Conservation (phyloP, 352 stramenopile genomes). For the Globisporangium perplexum region DNA sequence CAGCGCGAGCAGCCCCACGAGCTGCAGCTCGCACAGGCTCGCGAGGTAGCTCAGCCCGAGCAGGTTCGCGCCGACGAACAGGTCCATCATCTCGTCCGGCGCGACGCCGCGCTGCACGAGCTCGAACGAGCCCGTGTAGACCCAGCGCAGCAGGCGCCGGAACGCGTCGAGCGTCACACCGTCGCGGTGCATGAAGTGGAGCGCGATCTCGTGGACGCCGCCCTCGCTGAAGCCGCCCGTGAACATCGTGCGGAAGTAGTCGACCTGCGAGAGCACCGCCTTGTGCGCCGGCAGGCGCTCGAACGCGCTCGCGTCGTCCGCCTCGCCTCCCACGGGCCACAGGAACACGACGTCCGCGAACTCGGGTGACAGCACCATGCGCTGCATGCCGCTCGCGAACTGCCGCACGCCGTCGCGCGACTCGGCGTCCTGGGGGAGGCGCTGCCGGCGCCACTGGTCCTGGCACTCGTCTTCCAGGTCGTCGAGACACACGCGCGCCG, state of each 20-base stretch:
- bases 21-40: constrained; percentile 52
- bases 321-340: no score
- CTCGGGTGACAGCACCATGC: constrained; percentile 30
- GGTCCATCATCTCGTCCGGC: constrained; percentile 62
- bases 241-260: constrained; percentile 83
- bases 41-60: constrained; percentile 49
- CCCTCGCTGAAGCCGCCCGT: constrained; percentile 75
- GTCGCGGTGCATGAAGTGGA: constrained; percentile 71
- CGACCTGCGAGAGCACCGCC: constrained; percentile 63
- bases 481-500: constrained; percentile 45
- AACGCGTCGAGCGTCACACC: constrained; percentile 64
- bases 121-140: constrained; percentile 64
- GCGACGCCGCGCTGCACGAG: constrained; percentile 31
- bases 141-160: constrained; percentile 53
- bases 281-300: constrained; percentile 57
- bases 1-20: constrained; percentile 44
- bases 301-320: constrained; percentile 7
- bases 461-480: constrained; percentile 39
- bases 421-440: not conserved
- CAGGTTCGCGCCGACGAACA: constrained; percentile 59
- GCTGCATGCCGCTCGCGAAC: constrained; percentile 57
- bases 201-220: constrained; percentile 42
- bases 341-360: constrained; percentile 72
- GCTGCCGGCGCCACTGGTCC: constrained; percentile 43
- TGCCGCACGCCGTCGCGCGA: constrained; percentile 18